phyloP scores from a whole-genome alignment of 2,329 filamentous ascomycete species.

The Lecanicillium sp. region DNA sequence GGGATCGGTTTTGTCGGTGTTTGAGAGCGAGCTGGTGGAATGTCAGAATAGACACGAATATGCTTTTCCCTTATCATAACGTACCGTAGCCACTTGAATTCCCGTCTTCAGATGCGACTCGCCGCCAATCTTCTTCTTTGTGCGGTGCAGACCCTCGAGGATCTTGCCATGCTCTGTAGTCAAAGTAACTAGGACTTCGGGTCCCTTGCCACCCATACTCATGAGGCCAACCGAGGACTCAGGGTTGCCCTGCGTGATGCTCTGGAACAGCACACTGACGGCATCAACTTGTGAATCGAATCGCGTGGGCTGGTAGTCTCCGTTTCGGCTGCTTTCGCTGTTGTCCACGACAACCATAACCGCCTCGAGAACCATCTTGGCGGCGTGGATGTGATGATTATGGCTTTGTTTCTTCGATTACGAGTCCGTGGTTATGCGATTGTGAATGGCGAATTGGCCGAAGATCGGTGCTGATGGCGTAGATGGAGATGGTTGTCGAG shows the following conservation, averaged over 20 bases:
- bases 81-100: slow-evolving; percentile 89
- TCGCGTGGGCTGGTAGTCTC: slow-evolving; percentile 83
- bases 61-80: slow-evolving; percentile 27
- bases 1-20: slow-evolving; percentile 95
- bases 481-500: slow-evolving; percentile 2
- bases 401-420: background rate
- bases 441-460: background rate
- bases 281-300: slow-evolving; percentile 96
- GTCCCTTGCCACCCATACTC: slow-evolving; percentile 98
- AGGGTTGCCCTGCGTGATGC: slow-evolving; percentile 90
- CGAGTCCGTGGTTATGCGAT: background rate
- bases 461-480: slow-evolving; percentile 6
- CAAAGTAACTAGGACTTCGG: slow-evolving; percentile 92
- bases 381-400: slow-evolving; percentile 29
- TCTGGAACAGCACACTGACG: slow-evolving; percentile 90
- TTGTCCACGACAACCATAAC: slow-evolving; percentile 99
- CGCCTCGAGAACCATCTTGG: slow-evolving; percentile 95
- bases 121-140: slow-evolving; percentile 84
- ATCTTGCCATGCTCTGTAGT: slow-evolving; percentile 96
- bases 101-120: slow-evolving; percentile 83
- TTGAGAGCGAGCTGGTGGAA: slow-evolving; percentile 78
- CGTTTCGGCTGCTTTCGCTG: slow-evolving; percentile 96
- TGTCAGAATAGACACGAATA: slow-evolving; percentile 62
- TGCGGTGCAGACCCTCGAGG: slow-evolving; percentile 83
- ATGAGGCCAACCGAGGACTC: slow-evolving; percentile 96